Evolutionary conservation across 768 basidiomycete species (phyloP).

Genomic region (Cystobasidium onofrii): DNA sequence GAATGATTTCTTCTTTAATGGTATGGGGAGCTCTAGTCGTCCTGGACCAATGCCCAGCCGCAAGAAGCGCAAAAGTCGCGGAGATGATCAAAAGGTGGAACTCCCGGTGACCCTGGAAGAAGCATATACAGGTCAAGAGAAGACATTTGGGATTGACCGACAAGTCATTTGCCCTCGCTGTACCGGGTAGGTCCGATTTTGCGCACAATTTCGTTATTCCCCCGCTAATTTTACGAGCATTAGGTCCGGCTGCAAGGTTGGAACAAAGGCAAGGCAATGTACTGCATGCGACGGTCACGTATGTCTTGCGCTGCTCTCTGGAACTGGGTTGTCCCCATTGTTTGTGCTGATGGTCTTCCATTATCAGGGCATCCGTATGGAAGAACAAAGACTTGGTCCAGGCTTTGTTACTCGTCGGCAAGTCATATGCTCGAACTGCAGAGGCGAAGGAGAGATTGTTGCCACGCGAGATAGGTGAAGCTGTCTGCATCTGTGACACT

Average conservation of each 20-base stretch:
- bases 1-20: not conserved
- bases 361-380: not conserved
- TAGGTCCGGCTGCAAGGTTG: constrained; percentile 72
- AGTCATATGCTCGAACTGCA: not conserved
- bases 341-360: too few species aligned
- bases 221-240: not conserved
- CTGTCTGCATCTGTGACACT: not conserved
- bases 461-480: not conserved
- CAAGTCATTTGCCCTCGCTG: constrained; percentile 69
- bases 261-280: constrained; percentile 77
- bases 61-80: constrained; percentile 48
- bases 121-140: constrained; percentile 78
- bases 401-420: not conserved
- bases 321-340: too few species aligned
- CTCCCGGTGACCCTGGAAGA: constrained; percentile 86
- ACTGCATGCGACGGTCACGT: constrained; percentile 75
- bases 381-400: not conserved
- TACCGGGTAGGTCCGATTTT: constrained; percentile 57
- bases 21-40: constrained; percentile 36
- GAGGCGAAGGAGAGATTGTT: constrained; percentile 15
- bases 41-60: constrained; percentile 50
- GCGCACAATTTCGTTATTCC: not conserved
- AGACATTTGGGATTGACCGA: constrained; percentile 82
- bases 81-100: constrained; percentile 65
- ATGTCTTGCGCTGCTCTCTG: too few species aligned